These are phyloP conservation scores for Lepraria neglecta DNA, from an alignment of 495 filamentous ascomycete genomes.

Conservation along the genomic window DNA sequence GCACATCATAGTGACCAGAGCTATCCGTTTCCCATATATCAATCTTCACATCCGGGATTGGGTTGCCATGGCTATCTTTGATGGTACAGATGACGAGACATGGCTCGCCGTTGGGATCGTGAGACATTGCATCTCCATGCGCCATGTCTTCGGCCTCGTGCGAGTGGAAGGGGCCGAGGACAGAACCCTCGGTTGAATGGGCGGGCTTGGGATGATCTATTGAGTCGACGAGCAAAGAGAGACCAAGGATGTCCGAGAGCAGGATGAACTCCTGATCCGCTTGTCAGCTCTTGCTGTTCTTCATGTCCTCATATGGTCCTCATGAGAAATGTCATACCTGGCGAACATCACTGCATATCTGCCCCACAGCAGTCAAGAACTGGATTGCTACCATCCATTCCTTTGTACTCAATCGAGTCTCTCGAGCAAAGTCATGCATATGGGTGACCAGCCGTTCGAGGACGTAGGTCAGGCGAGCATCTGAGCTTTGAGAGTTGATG, in stretches of 20 bases:
- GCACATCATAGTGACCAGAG: slow-evolving; percentile 83
- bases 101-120: slow-evolving; percentile 62
- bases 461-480: slow-evolving; percentile 64
- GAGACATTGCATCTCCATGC: slow-evolving; percentile 63
- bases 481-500: slow-evolving; percentile 64
- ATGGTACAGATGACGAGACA: slow-evolving; percentile 74
- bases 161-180: slow-evolving; percentile 90
- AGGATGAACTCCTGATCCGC: slow-evolving; percentile 77
- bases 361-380: slow-evolving; percentile 67
- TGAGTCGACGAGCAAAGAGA: slow-evolving; percentile 81
- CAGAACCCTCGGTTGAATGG: slow-evolving; percentile 72
- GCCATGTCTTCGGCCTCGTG: slow-evolving; percentile 67
- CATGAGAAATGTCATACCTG: slow-evolving; percentile 43
- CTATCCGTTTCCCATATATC: slow-evolving; percentile 95
- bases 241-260: slow-evolving; percentile 82
- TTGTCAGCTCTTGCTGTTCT: background rate
- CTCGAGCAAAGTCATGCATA: slow-evolving; percentile 76
- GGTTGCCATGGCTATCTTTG: slow-evolving; percentile 58
- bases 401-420: slow-evolving; percentile 67
- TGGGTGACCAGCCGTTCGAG: slow-evolving; percentile 69
- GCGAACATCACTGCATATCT: slow-evolving; percentile 66
- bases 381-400: slow-evolving; percentile 73
- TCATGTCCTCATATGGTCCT: background rate
- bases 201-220: slow-evolving; percentile 88
- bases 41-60: slow-evolving; percentile 64